A percentile compares a stretch with the other conserved stretches of the same genome.
Conservation (phyloP, 345 rosid genomes). For the Rhodomyrtus tomentosa region DNA sequence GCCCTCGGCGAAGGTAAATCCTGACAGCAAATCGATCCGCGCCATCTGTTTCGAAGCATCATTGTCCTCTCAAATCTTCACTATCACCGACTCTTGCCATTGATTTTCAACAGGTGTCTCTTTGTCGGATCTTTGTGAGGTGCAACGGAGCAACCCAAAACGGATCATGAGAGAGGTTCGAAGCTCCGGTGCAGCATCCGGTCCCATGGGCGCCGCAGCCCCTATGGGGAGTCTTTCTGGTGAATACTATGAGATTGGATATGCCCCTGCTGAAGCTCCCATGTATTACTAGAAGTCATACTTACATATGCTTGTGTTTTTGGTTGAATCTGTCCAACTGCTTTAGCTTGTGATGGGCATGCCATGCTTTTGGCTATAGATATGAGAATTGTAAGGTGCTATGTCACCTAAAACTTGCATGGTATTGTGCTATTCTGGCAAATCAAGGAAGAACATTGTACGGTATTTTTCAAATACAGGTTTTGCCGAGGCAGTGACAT, state of each 20-base stretch:
- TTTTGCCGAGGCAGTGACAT: background rate
- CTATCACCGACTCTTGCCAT: background rate
- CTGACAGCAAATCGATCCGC: background rate
- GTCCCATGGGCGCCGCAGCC: constrained; percentile 13
- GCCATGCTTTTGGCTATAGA: background rate
- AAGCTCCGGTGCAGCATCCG: constrained; percentile 47
- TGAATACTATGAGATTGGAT: background rate
- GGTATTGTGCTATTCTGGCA: background rate
- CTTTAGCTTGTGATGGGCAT: background rate
- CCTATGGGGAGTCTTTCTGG: background rate
- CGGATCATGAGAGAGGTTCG: constrained; percentile 57
- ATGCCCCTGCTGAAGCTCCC: background rate
- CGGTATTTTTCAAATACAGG: background rate
- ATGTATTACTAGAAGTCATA: background rate
- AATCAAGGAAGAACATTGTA: background rate
- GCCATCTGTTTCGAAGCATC: background rate
- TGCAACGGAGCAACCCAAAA: constrained; percentile 53
- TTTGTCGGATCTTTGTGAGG: constrained; percentile 74
- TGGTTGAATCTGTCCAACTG: background rate
- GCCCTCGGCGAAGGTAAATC: constrained; percentile 92
- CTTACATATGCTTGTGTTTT: background rate
- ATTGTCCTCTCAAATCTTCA: background rate
- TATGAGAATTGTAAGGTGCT: background rate
- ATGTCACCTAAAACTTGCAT: background rate
- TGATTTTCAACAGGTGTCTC: constrained; percentile 43